A percentile compares a stretch with the other conserved stretches of the same genome.
These are phyloP conservation scores for Venturia oleaginea DNA, from an alignment of 2,329 filamentous ascomycete genomes.

Conservation along the genomic window DNA sequence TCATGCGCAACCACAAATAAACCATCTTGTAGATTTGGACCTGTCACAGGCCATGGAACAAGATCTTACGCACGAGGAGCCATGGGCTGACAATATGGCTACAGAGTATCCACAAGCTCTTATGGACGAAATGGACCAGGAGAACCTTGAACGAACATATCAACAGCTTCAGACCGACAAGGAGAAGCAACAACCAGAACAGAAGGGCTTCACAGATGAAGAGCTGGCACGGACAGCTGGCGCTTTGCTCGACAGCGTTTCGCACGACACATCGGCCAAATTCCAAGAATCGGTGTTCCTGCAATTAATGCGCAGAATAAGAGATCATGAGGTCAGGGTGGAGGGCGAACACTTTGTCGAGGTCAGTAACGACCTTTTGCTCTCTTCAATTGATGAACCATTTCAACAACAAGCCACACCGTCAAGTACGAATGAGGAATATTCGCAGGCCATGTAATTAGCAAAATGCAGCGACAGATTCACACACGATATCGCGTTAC, in stretches of 20 bases:
- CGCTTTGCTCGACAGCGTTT: slow-evolving; percentile 59
- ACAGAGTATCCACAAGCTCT: not conserved
- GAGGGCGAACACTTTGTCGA: slow-evolving; percentile 61
- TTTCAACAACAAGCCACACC: not conserved
- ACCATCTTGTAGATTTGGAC: slow-evolving; percentile 9
- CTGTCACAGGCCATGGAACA: slow-evolving; percentile 8
- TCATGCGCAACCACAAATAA: slow-evolving; percentile 18
- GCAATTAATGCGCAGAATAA: slow-evolving; percentile 64
- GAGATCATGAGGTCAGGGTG: slow-evolving; percentile 62
- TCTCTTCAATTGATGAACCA: not conserved
- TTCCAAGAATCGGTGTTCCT: slow-evolving; percentile 73
- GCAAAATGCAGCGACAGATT: slow-evolving; percentile 1
- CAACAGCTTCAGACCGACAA: slow-evolving; percentile 10
- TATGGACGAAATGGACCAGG: slow-evolving; percentile 5
- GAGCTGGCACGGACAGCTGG: slow-evolving; percentile 65
- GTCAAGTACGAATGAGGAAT: not conserved
- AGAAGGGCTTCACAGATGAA: slow-evolving; percentile 28
- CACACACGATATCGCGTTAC: not conserved
- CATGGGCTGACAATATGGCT: not conserved
- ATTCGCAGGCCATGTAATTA: slow-evolving; percentile 4
- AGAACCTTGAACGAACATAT: not conserved
- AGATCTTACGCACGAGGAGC: not conserved
- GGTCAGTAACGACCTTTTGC: slow-evolving; percentile 24
- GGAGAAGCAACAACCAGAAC: slow-evolving; percentile 19
- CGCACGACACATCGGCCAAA: slow-evolving; percentile 60